Base-by-base conservation (phyloP, 2,329 filamentous ascomycete genomes). In the Penicillium sp. region DNA sequence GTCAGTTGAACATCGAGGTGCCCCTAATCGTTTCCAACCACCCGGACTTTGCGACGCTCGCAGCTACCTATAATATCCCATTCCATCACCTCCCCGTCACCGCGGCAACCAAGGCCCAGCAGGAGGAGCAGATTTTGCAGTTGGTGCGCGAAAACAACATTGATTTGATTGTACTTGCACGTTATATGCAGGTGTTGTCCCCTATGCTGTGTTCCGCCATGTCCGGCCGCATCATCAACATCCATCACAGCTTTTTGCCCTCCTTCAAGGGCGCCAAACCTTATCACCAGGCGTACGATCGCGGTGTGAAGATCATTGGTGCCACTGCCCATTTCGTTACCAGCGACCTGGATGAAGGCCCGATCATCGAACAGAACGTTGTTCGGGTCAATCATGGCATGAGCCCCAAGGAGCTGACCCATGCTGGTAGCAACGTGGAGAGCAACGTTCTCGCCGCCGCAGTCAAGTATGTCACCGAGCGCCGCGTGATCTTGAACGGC, bases 161-260 rank as follows among this genome's bases (percentile, higher is more conserved):
- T 64, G 88, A 93, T 65, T 80, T 93, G 45, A 80, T 93, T 45
- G 88, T 93, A 1, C 76, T 93, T 39, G 88, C 88, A 6, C 83
- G 88, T 52, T 93, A 93, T 74, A 93, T 93, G 88, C 88, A 93
- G 74, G 87, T 93, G 28, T 78, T 93, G 10, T 87, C 83, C 18
- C 87, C 87, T 0, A 80, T 73, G 8, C 76, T 93, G 34, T 93
- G 88, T 74, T 73, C 78, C 50, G 87, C 82, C 61, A 91, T 93
- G 87, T 86, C 83, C 42, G 88, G 88, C 50, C 84, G 83, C 67
- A 93, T 93, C 74, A 92, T 93, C 84, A 93, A 93, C 75, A 92
- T 93, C 71, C 88, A 93, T 74, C 88, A 93, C 75, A 86, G 81
- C 59, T 93, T 93, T 80, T 70, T 93, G 77, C 88, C 88, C 0